Percentiles rank a stretch among this genome's conserved stretches.
These are phyloP conservation scores for Phylloboletellus chloephorus DNA, from an alignment of 1,284 basidiomycete species.

Conservation along the genomic window DNA sequence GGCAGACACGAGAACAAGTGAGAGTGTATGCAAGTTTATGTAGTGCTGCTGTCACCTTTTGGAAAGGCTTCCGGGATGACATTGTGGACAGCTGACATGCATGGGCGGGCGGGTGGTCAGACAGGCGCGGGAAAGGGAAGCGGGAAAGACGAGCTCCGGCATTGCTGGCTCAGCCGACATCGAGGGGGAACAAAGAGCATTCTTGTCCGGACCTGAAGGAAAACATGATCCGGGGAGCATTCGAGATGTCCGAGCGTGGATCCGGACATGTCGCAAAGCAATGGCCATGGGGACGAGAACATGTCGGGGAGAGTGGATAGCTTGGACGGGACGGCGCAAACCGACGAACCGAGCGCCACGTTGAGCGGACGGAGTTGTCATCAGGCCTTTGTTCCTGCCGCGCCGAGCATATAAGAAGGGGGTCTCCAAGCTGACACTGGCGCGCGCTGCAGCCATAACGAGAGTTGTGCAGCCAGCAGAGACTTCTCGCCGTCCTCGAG, in stretches of 20 bases:
- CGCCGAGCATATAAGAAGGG: slow-evolving; percentile 18
- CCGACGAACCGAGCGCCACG: slow-evolving; percentile 19
- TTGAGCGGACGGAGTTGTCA: slow-evolving; percentile 15
- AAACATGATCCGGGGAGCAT: neutral
- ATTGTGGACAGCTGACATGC: slow-evolving; percentile 12
- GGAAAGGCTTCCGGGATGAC: slow-evolving; percentile 2
- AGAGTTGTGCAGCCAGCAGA: slow-evolving; percentile 18
- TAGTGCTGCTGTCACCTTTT: slow-evolving; percentile 9
- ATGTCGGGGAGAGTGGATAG: neutral
- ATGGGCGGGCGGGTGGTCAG: slow-evolving; percentile 5
- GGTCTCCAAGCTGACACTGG: too few species aligned
- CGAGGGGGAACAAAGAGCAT: slow-evolving; percentile 4
- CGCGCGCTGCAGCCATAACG: too few species aligned
- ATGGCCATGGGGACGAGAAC: slow-evolving; percentile 1
- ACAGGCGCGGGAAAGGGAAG: neutral
- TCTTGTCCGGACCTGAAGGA: neutral
- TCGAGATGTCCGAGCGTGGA: slow-evolving; percentile 14
- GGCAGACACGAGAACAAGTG: slow-evolving; percentile 11
- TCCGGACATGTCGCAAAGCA: slow-evolving; percentile 24
- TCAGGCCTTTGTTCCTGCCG: slow-evolving; percentile 3
- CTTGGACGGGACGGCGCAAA: slow-evolving; percentile 8
- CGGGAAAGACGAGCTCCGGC: slow-evolving; percentile 4
- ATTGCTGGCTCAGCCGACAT: slow-evolving; percentile 2
- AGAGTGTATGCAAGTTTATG: slow-evolving; percentile 4
- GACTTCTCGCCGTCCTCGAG: slow-evolving; percentile 32